Evolutionary conservation across 1,284 basidiomycete species (phyloP), one percentile per base, ranked within the genome.

Genomic region (Macrocystidia cucumis): DNA sequence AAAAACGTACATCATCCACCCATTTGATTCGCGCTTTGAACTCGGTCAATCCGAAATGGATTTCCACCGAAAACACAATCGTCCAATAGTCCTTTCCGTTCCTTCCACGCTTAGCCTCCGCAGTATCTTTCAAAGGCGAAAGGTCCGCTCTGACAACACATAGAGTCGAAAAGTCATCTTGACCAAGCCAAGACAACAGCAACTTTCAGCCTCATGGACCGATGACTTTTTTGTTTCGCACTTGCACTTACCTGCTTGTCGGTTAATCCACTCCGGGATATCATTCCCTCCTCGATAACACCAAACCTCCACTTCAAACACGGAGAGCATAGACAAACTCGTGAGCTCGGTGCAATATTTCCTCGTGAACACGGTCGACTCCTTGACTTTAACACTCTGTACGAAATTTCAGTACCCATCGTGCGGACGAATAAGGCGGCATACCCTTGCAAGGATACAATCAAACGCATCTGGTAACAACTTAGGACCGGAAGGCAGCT

Each of bases 331-430:
- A 4, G 73, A 72, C 22, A 85, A 53, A 44, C 72, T 84, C 2
- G 83, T 86, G 26, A 86, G 67, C 51, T 86, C 83, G 0, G 83
- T 86, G 50, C 78, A 83, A 54, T 86, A 86, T 51, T 85, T 86
- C 33, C 83, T 62, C 34, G 75, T 78, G 54, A 86, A 85, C 9
- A 83, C 80, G 0, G 74, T 85, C 14, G 80, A 83, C 51, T 86
- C 82, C 44, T 85, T 84, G 34, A 86, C 81, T 59, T 72, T 80
- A 29, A 80, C 65, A 33, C 78, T 59, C 78, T 83, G 44, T 5
- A 27, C 33, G n/a, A 11, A 25, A 36, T 34, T 6, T 35, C 28
- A 13, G 23, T 32, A 40, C 39, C 40, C 20, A 29, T 32, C 20
- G 17, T 28, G 34, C 11, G 5, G 26, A 30, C 32, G 22, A 37